Percentiles rank a stretch among this genome's conserved stretches.
phyloP scores from a whole-genome alignment of 371 early-diverging fungal species.

The Fennellomyces sp. region DNA sequence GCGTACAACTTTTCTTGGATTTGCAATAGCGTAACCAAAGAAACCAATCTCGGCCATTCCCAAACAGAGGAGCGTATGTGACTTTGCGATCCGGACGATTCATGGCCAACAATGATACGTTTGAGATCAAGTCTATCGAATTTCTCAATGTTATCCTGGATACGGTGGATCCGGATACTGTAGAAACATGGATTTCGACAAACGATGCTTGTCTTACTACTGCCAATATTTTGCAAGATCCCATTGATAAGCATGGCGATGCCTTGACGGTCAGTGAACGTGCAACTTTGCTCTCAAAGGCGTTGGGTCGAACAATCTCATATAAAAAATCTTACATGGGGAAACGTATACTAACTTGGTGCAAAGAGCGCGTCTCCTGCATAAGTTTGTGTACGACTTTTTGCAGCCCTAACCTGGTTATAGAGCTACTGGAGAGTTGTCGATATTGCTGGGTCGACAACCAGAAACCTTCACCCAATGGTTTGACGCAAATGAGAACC shows the following conservation, averaged over 20 bases:
- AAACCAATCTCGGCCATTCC: conserved; percentile 14
- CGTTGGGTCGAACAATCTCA: conserved; percentile 6
- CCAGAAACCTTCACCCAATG: conserved; percentile 14
- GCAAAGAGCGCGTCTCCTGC: not conserved
- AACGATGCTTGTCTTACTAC: conserved; percentile 15
- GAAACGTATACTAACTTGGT: not conserved
- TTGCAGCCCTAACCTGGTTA: too few species aligned
- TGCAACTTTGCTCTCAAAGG: conserved; percentile 11
- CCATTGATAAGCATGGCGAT: conserved; percentile 20
- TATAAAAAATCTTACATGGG: conserved; percentile 3
- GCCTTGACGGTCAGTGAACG: conserved; percentile 10
- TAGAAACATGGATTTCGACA: conserved; percentile 15
- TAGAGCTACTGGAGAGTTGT: not conserved
- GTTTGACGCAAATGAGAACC: not conserved
- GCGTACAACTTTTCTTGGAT: conserved; percentile 13
- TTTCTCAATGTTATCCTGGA: conserved; percentile 1
- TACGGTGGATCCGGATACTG: not conserved
- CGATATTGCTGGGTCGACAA: conserved; percentile 12
- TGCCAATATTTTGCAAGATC: conserved; percentile 11
- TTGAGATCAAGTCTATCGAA: conserved; percentile 1
- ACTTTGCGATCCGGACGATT: conserved; percentile 35
- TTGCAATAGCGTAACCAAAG: conserved; percentile 7
- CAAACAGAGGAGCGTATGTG: conserved; percentile 21
- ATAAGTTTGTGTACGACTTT: not conserved
- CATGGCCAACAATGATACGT: conserved; percentile 24